Evolutionary conservation across 345 rosid species (phyloP).

Genomic region (Lumnitzera racemosa): DNA sequence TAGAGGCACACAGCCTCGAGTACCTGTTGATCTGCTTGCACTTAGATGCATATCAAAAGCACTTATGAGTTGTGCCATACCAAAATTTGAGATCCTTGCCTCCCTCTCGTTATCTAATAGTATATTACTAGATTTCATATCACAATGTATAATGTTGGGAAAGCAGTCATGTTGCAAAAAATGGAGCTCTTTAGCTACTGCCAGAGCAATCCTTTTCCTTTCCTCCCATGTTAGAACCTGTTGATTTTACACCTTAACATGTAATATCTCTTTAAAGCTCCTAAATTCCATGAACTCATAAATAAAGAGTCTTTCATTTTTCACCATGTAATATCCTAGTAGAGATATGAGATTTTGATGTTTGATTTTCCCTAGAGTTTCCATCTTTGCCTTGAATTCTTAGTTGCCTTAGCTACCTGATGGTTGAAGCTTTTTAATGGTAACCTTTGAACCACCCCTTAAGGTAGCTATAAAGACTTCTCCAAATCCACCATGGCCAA

Average conservation of each 20-base stretch:
- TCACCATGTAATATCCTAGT: too few relatives aligned
- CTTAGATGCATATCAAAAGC: conserved; percentile 10
- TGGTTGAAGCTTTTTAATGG: conserved; percentile 5
- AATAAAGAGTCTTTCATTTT: neutral
- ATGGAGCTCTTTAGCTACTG: conserved; percentile 7
- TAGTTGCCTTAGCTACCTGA: conserved; percentile 5
- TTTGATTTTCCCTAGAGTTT: conserved; percentile 7
- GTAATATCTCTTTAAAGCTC: conserved; percentile 8
- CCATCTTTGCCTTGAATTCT: conserved; percentile 11
- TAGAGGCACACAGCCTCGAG: too few relatives aligned
- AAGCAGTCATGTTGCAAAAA: conserved; percentile 9
- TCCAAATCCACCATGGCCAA: conserved; percentile 9
- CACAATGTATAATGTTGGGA: conserved; percentile 11
- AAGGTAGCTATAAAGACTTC: conserved; percentile 8
- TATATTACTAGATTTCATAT: conserved; percentile 9
- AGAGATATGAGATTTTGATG: conserved; percentile 5
- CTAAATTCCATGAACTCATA: conserved; percentile 7
- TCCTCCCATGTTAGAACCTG: conserved; percentile 8
- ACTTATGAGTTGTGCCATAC: conserved; percentile 8
- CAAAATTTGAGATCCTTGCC: conserved; percentile 7
- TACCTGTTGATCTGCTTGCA: neutral
- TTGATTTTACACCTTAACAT: conserved; percentile 4
- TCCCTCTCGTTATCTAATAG: conserved; percentile 4
- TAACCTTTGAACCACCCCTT: conserved; percentile 3
- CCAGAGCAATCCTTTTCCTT: conserved; percentile 6